Evolutionary conservation across 371 early-diverging fungal species (phyloP).

Genomic region (Thermomucor indicae-seudaticae): DNA sequence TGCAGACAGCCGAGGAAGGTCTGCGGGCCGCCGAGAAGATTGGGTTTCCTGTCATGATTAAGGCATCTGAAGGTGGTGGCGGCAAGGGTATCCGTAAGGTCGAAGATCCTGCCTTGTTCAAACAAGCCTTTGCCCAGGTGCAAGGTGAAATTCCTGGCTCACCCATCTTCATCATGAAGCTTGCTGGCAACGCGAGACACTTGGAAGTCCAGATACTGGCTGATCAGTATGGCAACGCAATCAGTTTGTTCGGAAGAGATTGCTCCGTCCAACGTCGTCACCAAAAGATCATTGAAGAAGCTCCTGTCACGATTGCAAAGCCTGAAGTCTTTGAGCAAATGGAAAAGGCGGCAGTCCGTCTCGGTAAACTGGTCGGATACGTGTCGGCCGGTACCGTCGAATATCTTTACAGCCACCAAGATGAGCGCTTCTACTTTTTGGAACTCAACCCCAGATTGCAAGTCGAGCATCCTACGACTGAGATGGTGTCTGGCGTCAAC

Average conservation of each 20-base stretch:
- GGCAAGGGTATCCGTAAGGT: slow-evolving; percentile 99
- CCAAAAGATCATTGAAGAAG: slow-evolving; percentile 96
- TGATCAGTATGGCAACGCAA: slow-evolving; percentile 96
- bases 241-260: slow-evolving; percentile 97
- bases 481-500: slow-evolving; percentile 98
- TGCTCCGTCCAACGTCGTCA: slow-evolving; percentile 99
- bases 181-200: slow-evolving; percentile 94
- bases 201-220: slow-evolving; percentile 97
- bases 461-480: slow-evolving; percentile 99
- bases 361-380: slow-evolving; percentile 94
- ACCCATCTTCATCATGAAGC: slow-evolving; percentile 96
- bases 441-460: slow-evolving; percentile 98
- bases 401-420: slow-evolving; percentile 88
- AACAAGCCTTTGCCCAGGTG: slow-evolving; percentile 81
- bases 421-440: slow-evolving; percentile 91
- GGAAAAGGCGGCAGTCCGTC: slow-evolving; percentile 95
- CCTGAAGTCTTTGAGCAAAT: slow-evolving; percentile 80
- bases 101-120: slow-evolving; percentile 65
- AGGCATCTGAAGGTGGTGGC: slow-evolving; percentile 99
- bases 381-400: slow-evolving; percentile 98
- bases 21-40: slow-evolving; percentile 80
- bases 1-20: slow-evolving; percentile 73
- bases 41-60: slow-evolving; percentile 98
- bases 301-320: slow-evolving; percentile 92
- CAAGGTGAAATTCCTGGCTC: slow-evolving; percentile 94